Conservation (phyloP, 257 asterid species). For the Fraxinus pennsylvanica region DNA sequence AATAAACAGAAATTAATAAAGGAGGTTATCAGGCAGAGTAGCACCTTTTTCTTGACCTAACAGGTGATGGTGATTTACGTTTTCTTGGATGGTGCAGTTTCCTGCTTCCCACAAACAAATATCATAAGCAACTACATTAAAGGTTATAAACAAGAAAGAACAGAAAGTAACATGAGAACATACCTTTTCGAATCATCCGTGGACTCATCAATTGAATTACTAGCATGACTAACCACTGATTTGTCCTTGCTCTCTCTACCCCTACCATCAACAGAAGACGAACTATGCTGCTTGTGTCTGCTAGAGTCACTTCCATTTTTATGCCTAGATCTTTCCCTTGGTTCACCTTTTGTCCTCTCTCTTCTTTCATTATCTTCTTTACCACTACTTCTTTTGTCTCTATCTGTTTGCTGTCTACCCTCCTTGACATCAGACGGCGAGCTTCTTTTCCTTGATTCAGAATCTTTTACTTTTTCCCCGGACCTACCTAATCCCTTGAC, state of each 20-base stretch:
- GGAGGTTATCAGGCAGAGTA: constrained; percentile 9
- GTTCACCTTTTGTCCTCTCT: constrained; percentile 58
- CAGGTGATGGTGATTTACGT: constrained; percentile 75
- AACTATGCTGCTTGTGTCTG: constrained; percentile 62
- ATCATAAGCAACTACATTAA: constrained; percentile 20
- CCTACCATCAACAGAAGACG: constrained; percentile 59
- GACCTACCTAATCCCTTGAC: constrained; percentile 56
- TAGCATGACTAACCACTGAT: constrained; percentile 40
- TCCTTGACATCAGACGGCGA: constrained; percentile 65
- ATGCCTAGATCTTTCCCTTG: constrained; percentile 60
- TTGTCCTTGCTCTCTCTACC: constrained; percentile 63
- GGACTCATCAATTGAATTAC: constrained; percentile 68
- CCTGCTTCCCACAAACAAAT: constrained; percentile 49
- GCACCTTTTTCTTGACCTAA: constrained; percentile 82
- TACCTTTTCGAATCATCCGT: constrained; percentile 78
- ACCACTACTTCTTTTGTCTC: constrained; percentile 39
- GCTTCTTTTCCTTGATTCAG: constrained; percentile 61
- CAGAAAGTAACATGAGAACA: constrained; percentile 16
- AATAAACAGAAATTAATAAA: neutral
- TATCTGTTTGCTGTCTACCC: constrained; percentile 43
- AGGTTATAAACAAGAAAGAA: constrained; percentile 17
- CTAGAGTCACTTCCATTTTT: constrained; percentile 59
- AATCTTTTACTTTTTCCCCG: constrained; percentile 57
- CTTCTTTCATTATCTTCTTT: constrained; percentile 53
- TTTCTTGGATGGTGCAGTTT: constrained; percentile 64